Conservation (phyloP, 371 early-diverging fungal species). For the Mucor racemosus region DNA sequence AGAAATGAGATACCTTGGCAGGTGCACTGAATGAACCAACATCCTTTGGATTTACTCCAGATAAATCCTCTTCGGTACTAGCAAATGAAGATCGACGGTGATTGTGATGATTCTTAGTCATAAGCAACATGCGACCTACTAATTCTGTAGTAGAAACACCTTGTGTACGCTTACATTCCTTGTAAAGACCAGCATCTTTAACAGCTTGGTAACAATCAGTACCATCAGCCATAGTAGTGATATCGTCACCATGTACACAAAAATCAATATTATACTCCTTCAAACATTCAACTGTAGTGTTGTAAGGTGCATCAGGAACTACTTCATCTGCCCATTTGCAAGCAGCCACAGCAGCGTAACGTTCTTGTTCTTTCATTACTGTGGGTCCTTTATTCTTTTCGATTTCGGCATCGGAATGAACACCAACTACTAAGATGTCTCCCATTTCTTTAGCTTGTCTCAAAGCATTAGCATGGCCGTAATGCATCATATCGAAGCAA, state of each 20-base stretch:
- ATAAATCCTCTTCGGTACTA: constrained; percentile 44
- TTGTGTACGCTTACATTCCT: constrained; percentile 92
- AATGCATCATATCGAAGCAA: constrained; percentile 97
- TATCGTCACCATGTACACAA: constrained; percentile 96
- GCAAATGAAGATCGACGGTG: constrained; percentile 45
- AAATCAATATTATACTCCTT: constrained; percentile 88
- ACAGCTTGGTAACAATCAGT: constrained; percentile 94
- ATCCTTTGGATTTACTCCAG: constrained; percentile 66
- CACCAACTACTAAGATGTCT: constrained; percentile 94
- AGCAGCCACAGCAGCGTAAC: constrained; percentile 91
- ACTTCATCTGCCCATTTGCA: constrained; percentile 98
- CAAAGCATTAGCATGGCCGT: constrained; percentile 95
- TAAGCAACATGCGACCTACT: constrained; percentile 94
- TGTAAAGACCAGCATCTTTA: constrained; percentile 93
- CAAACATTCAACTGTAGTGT: constrained; percentile 83
- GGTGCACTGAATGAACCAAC: constrained; percentile 57
- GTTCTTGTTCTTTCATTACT: constrained; percentile 94
- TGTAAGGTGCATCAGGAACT: constrained; percentile 92
- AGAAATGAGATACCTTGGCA: constrained; percentile 78
- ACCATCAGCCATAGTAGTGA: constrained; percentile 93
- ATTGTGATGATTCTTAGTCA: constrained; percentile 88
- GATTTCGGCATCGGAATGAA: constrained; percentile 94
- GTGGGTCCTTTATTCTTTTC: constrained; percentile 93
- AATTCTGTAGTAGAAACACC: constrained; percentile 96
- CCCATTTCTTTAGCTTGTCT: constrained; percentile 95